Base-by-base conservation (phyloP, 306 rosid genomes). In the Vigna trinervia region DNA sequence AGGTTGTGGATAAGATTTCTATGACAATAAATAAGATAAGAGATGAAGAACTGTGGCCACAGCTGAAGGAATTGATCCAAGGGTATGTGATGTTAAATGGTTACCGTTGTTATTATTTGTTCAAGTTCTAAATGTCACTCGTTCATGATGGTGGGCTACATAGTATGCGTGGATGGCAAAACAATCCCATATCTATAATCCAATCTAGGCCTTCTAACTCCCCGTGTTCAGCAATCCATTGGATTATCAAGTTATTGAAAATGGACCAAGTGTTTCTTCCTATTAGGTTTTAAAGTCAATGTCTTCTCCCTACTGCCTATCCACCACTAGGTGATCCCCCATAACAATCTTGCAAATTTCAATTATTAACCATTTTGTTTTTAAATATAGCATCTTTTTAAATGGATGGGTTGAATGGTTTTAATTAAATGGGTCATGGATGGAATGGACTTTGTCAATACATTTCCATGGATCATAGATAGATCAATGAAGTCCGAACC, bases 41-140 rank as follows among this genome's bases (percentile, higher is more conserved):
- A 83, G 99, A 96, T 77, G 98, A 91, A 83, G 99, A 96, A 80
- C 78, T 96, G 48, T 96, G 97, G 94, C 99, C 99, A 1, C 98
- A 84, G 81, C 87, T 96, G 71, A 87, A 79, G 75, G 97, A 85
- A 79, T 86, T 96, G 79, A 93, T 96, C 78, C 88, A 88, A 23
- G 96, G 99, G 98, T 93, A 90, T 48, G 98, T 75, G 32, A 75
- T 74, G 46, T 74, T 76, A 64, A 76, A 19, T 46, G 41, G 23
- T 79, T 59, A 9, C 45, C 63, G 22, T 12, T 63, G 36, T 14
- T 46, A 64, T 77, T 82, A 19, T 47, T 50, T 80, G 34, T 84
- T 12, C 26, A 57, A 59, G 50, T 57, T 67, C 59, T 53, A 73
- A n/a, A 46, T 78, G 52, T 65, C n/a, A 36, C 11, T 36, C 68